A percentile compares a stretch with the other conserved stretches of the same genome.
These are phyloP conservation scores for Boletales sp. DNA, from an alignment of 768 basidiomycete genomes.

Conservation along the genomic window DNA sequence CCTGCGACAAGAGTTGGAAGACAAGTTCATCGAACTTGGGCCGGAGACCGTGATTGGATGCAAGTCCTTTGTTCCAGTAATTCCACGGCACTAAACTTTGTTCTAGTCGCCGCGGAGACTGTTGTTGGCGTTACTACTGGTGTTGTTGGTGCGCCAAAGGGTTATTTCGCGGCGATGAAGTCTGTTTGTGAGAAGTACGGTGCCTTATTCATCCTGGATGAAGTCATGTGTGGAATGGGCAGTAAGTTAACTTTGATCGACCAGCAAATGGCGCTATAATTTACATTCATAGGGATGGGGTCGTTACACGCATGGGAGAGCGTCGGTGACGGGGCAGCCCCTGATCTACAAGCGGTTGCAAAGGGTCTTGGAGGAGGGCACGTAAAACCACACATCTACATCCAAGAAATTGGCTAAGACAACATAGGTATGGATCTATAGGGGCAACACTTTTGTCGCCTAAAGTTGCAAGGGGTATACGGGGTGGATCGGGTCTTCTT, in stretches of 20 bases:
- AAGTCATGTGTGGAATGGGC: slow-evolving; percentile 93
- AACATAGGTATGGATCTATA: slow-evolving; percentile 68
- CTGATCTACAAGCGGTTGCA: slow-evolving; percentile 86
- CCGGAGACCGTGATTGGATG: slow-evolving; percentile 81
- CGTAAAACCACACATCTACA: slow-evolving; percentile 16
- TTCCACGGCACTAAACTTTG: neutral
- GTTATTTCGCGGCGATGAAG: slow-evolving; percentile 84
- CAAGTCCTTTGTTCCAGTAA: slow-evolving; percentile 33
- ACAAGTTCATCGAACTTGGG: slow-evolving; percentile 80
- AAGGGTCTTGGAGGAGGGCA: slow-evolving; percentile 91
- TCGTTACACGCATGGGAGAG: slow-evolving; percentile 85
- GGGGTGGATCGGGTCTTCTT: slow-evolving; percentile 64
- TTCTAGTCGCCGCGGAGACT: slow-evolving; percentile 74
- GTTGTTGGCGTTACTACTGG: slow-evolving; percentile 87
- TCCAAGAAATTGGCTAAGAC: too few species aligned
- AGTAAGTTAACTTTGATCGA: slow-evolving; percentile 44
- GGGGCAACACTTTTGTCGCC: slow-evolving; percentile 78
- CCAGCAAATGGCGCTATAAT: neutral
- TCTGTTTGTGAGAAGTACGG: slow-evolving; percentile 75
- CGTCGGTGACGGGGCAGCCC: slow-evolving; percentile 70
- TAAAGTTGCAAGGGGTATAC: slow-evolving; percentile 66
- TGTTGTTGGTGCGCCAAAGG: slow-evolving; percentile 70
- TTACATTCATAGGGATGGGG: slow-evolving; percentile 62
- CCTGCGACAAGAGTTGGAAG: slow-evolving; percentile 75
- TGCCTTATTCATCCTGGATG: slow-evolving; percentile 78